Percentiles rank a stretch among this genome's conserved stretches.
phyloP scores from a whole-genome alignment of 176 grass and related monocot genomes.

The Triticum timopheevii region DNA sequence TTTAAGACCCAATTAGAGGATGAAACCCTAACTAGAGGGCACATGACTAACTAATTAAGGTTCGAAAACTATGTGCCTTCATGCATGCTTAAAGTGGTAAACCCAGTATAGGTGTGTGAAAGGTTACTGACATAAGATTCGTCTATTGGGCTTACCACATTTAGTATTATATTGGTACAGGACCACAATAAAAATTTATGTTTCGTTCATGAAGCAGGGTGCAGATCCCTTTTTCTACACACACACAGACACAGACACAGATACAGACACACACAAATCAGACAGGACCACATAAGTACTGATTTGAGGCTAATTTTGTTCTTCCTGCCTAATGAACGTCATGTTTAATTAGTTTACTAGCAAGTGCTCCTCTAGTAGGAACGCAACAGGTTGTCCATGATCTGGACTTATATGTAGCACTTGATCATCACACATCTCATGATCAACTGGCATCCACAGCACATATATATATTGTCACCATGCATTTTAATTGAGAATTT shows the following conservation, averaged over 20 bases:
- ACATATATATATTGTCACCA: not conserved
- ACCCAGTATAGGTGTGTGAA: not conserved
- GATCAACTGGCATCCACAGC: not conserved
- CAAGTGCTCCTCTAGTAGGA: too few relatives aligned
- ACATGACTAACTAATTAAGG: not conserved
- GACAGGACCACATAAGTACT: not conserved
- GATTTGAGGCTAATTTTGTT: not conserved
- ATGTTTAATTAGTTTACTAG: not conserved
- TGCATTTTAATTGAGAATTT: not conserved
- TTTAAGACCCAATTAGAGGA: slow-evolving; percentile 34
- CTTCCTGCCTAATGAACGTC: not conserved
- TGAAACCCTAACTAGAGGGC: not conserved
- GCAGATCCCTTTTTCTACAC: too few relatives aligned
- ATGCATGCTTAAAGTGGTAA: not conserved
- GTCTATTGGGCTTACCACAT: not conserved
- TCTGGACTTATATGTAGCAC: not conserved
- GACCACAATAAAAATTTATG: not conserved
- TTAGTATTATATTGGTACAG: not conserved
- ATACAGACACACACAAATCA: too few relatives aligned
- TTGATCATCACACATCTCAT: not conserved
- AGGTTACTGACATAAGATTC: not conserved
- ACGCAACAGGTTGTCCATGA: not conserved
- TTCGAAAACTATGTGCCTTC: not conserved
- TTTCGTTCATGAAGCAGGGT: too few relatives aligned
- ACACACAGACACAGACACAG: not conserved